These are phyloP conservation scores for Limonium bicolor DNA, from an alignment of 148 eudicot genomes.

Conservation along the genomic window DNA sequence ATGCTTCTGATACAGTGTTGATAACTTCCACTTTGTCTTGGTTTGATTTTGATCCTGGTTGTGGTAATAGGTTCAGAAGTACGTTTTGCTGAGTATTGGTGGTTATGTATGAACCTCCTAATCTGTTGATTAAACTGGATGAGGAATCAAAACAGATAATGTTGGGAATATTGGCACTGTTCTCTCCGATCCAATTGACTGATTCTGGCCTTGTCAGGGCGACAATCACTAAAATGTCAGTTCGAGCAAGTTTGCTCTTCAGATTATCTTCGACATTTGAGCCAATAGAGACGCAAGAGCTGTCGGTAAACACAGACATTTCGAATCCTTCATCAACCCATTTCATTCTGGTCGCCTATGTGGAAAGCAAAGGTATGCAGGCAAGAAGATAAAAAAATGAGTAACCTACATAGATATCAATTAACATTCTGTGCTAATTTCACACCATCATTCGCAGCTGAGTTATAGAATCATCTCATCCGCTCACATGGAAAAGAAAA, in stretches of 20 bases:
- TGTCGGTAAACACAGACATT: constrained; percentile 63
- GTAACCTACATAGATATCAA: no score
- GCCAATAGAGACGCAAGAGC: constrained; percentile 7
- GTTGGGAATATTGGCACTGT: constrained; percentile 36
- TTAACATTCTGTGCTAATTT: no score
- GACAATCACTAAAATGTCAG: constrained; percentile 56
- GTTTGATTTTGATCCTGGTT: constrained; percentile 17
- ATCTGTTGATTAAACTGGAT: constrained; percentile 46
- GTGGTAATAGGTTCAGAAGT: constrained; percentile 20
- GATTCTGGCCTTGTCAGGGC: constrained; percentile 54
- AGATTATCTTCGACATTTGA: constrained; percentile 14
- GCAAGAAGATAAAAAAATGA: no score
- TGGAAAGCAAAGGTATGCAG: no score
- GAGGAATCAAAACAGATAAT: constrained; percentile 75
- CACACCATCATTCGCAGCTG: no score
- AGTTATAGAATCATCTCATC: no score
- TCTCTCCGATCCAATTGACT: constrained; percentile 36
- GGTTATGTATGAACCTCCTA: constrained; percentile 39
- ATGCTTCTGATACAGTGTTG: constrained; percentile 50
- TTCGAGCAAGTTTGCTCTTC: constrained; percentile 21
- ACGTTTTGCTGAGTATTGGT: constrained; percentile 17
- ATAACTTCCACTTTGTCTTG: constrained; percentile 30
- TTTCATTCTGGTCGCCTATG: constrained; percentile 67
- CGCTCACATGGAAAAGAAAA: not conserved
- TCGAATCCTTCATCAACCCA: constrained; percentile 79